These are phyloP conservation scores for Pueraria montana DNA, from an alignment of 306 rosid genomes.

Conservation along the genomic window DNA sequence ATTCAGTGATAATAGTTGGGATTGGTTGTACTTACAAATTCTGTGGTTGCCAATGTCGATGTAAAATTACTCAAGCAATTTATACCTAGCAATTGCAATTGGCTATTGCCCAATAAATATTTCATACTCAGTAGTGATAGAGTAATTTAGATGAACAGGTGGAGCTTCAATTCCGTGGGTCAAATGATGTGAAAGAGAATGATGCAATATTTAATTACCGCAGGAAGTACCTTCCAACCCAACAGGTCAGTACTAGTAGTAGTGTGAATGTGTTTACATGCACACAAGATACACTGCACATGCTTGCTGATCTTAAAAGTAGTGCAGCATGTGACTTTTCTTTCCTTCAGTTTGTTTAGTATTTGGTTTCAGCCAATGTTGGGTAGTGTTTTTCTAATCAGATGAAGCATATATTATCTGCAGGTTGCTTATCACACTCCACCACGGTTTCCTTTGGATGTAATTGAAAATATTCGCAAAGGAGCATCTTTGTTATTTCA, in stretches of 20 bases:
- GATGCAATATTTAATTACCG: conserved; percentile 98
- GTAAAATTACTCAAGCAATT: not conserved
- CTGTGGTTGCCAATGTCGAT: not conserved
- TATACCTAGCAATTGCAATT: conserved; percentile 8
- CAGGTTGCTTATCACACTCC: conserved; percentile 99
- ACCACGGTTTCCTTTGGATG: conserved; percentile 84
- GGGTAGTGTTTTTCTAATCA: conserved; percentile 43
- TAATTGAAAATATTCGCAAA: conserved; percentile 77
- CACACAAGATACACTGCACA: not conserved
- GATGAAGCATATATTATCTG: conserved; percentile 41
- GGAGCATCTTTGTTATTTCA: conserved; percentile 88
- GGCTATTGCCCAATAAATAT: conserved; percentile 23
- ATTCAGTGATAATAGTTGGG: conserved; percentile 29
- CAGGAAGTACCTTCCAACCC: conserved; percentile 97
- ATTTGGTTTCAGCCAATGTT: conserved; percentile 5
- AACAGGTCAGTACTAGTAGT: conserved; percentile 69
- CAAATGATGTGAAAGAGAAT: conserved; percentile 74
- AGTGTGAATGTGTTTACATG: conserved; percentile 21
- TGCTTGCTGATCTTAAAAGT: conserved; percentile 19
- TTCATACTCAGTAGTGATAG: conserved; percentile 35
- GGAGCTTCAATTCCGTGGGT: conserved; percentile 75
- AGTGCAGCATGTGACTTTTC: conserved; percentile 21
- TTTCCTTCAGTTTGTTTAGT: not conserved
- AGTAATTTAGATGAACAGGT: conserved; percentile 68
- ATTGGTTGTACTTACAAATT: not conserved